A percentile compares a stretch with the other conserved stretches of the same genome.
Evolutionary conservation across 345 rosid genomes (phyloP).

Genomic region (Aquilaria yunnanensis): DNA sequence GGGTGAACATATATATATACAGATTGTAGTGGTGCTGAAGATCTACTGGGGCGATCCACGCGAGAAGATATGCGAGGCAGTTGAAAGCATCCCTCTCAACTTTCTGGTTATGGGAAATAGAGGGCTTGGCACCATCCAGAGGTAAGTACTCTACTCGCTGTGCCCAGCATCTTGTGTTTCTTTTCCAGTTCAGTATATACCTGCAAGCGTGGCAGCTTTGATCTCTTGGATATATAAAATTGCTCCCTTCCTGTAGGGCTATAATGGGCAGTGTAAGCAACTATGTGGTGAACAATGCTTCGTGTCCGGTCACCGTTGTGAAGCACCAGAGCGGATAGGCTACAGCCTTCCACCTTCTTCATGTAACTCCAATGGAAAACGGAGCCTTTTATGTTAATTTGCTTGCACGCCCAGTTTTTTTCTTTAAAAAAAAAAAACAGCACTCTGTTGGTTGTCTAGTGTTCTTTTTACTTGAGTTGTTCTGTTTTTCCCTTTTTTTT

Average conservation of each 20-base stretch:
- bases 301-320: constrained; percentile 62
- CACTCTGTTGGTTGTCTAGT: no score
- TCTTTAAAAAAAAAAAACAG: no score
- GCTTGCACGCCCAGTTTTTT: no score
- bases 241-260: constrained; percentile 30
- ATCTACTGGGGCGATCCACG: constrained; percentile 70
- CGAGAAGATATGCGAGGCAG: constrained; percentile 66
- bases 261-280: constrained; percentile 71
- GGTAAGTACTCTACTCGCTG: constrained; percentile 24
- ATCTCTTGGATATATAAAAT: no score
- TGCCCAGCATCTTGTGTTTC: neutral
- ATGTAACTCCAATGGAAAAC: no score
- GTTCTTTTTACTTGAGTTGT: no score
- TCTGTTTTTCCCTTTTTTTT: no score
- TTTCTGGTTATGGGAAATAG: constrained; percentile 56
- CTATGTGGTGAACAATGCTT: constrained; percentile 51
- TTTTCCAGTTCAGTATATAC: no score
- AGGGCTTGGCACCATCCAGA: constrained; percentile 61
- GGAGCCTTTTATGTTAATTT: no score
- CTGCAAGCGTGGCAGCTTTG: neutral
- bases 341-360: neutral
- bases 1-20: neutral
- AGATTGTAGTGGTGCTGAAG: constrained; percentile 42
- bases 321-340: constrained; percentile 25
- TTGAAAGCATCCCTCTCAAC: constrained; percentile 53